A percentile compares a stretch with the other conserved stretches of the same genome.
Conservation (phyloP, 78 protist species). For the Dictyostelium discoideum region DNA sequence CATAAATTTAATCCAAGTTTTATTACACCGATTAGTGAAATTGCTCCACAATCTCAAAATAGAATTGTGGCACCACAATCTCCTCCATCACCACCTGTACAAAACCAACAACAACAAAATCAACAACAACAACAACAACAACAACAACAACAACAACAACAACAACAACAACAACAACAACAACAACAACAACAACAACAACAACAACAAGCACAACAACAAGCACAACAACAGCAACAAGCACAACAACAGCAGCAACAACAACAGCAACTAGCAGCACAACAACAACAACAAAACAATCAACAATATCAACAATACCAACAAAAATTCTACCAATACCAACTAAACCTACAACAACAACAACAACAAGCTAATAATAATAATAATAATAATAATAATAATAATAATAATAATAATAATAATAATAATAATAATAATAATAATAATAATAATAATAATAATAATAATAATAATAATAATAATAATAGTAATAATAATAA, state of each 20-base stretch:
- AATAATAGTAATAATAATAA: no score
- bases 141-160: neutral
- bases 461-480: no score
- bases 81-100: conserved; percentile 5
- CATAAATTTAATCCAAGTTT: neutral
- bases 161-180: neutral
- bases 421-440: neutral
- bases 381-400: no score
- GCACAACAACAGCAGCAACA: neutral
- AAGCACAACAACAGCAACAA: neutral
- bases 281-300: neutral
- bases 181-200: neutral
- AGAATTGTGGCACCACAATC: neutral
- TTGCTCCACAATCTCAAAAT: neutral
- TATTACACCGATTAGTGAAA: neutral
- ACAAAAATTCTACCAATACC: neutral
- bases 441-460: no score
- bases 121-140: neutral
- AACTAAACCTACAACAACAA: neutral
- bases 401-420: neutral
- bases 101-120: neutral
- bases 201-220: neutral
- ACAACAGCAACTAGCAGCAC: neutral
- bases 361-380: no score
- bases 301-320: neutral